phyloP scores from a whole-genome alignment of 768 basidiomycete species.

The Lentinula edodes region DNA sequence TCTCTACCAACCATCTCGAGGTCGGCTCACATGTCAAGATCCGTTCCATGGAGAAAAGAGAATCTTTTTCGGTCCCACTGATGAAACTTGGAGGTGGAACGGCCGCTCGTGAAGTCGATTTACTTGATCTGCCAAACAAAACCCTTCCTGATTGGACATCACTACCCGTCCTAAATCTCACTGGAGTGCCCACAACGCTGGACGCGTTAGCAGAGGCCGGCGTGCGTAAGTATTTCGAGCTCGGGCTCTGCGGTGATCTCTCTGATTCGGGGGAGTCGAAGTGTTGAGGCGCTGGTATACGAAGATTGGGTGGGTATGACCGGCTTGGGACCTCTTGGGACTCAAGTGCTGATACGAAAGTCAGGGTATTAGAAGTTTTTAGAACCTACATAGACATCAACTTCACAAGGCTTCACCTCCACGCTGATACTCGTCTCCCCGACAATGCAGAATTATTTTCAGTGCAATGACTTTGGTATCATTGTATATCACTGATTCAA shows the following conservation, averaged over 20 bases:
- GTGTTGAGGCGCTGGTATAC: background rate
- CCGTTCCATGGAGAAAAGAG: constrained; percentile 52
- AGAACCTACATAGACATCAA: too few relatives aligned
- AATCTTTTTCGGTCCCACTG: constrained; percentile 64
- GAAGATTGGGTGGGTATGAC: background rate
- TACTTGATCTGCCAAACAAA: constrained; percentile 58
- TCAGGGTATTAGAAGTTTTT: too few relatives aligned
- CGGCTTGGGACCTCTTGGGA: too few relatives aligned
- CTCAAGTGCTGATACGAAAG: too few relatives aligned
- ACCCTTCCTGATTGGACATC: constrained; percentile 50
- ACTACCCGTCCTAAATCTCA: constrained; percentile 69
- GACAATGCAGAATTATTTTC: too few relatives aligned
- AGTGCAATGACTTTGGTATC: too few relatives aligned
- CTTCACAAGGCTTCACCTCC: too few relatives aligned
- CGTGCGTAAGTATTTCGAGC: background rate
- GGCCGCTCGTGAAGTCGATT: constrained; percentile 12
- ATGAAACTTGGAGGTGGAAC: constrained; percentile 35
- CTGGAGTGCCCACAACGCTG: constrained; percentile 28
- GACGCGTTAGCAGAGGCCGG: background rate
- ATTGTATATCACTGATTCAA: too few relatives aligned
- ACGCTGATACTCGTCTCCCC: too few relatives aligned
- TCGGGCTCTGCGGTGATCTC: background rate
- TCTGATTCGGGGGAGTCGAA: background rate
- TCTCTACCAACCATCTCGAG: constrained; percentile 91
- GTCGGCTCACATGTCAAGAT: constrained; percentile 74